Evolutionary conservation across 176 grass and related monocot genomes (phyloP), one percentile per base, ranked within the genome.

Genomic region (Eragrostis curvula): DNA sequence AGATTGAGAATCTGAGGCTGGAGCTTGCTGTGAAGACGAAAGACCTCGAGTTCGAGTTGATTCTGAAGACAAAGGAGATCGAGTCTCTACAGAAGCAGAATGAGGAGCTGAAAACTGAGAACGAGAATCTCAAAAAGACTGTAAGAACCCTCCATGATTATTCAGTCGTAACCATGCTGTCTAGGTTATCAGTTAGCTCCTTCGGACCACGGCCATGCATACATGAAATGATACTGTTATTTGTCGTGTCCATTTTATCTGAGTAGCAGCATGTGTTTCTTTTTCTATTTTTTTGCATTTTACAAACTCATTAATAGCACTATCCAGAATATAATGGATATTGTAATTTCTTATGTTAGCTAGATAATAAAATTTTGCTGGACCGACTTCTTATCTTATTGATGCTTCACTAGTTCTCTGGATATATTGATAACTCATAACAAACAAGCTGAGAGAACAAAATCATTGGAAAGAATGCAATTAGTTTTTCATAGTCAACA

Each of bases 31-130:
- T 12, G 23, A 71, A 49, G 68, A 25, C 46, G n/a, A 71, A 49
- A 46, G 68, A 71, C 15, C 15, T 71, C 6, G n/a, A 24, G 48
- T 13, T 50, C 8, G 57, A 73, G 57, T 64, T 83, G 21, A 9
- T 3, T 32, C 20, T 73, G 29, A 83, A 50, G 13, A 50, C 11
- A 13, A 50, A 73, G 58, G 70, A 73, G 57, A 51, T 64, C 0
- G 10, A 52, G 12, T 18, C 25, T 21, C 6, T 83, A 44, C 30
- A 21, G 30, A 74, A 64, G 61, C 27, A 65, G 61, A 29, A 36
- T 65, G 61, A 65, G 61, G 61, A 65, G 28, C 30, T 83, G 57
- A 73, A 30, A 83, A 30, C 39, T 60, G 69, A 83, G 57, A 83
- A 73, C n/a, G 20, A 57, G 73, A 8, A 14, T 51, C 21, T 41